Percentiles rank a stretch among this genome's conserved stretches.
These are phyloP conservation scores for Adansonia gregorii DNA, from an alignment of 441 rosid genomes.

Conservation along the genomic window DNA sequence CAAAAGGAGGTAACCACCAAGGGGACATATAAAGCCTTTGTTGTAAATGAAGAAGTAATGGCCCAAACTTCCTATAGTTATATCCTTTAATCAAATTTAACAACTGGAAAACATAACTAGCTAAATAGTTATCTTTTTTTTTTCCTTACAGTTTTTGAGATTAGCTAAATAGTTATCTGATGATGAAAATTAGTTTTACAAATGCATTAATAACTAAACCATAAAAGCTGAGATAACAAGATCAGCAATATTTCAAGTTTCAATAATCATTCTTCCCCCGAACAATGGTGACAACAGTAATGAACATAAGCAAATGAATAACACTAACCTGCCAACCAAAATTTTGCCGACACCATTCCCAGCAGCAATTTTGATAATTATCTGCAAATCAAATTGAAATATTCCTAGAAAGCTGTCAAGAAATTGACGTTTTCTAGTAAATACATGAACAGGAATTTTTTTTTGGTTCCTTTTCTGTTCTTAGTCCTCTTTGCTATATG, in stretches of 20 bases:
- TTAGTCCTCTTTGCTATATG: neutral
- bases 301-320: neutral
- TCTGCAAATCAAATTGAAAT: constrained; percentile 50
- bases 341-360: constrained; percentile 89
- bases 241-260: neutral
- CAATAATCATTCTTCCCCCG: neutral
- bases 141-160: too few relatives aligned
- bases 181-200: neutral
- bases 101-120: neutral
- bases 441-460: neutral
- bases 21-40: neutral
- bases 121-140: too few relatives aligned
- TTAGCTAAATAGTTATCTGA: neutral
- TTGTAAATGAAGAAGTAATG: neutral
- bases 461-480: neutral
- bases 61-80: neutral
- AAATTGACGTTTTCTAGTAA: neutral
- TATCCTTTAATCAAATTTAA: neutral
- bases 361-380: constrained; percentile 89
- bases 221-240: neutral
- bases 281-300: neutral
- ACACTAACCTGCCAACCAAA: constrained; percentile 80
- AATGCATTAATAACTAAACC: neutral
- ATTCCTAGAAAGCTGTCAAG: constrained; percentile 11
- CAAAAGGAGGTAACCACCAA: neutral